Base-by-base conservation (phyloP, 2,329 filamentous ascomycete species). In the Colletotrichum tabaci region DNA sequence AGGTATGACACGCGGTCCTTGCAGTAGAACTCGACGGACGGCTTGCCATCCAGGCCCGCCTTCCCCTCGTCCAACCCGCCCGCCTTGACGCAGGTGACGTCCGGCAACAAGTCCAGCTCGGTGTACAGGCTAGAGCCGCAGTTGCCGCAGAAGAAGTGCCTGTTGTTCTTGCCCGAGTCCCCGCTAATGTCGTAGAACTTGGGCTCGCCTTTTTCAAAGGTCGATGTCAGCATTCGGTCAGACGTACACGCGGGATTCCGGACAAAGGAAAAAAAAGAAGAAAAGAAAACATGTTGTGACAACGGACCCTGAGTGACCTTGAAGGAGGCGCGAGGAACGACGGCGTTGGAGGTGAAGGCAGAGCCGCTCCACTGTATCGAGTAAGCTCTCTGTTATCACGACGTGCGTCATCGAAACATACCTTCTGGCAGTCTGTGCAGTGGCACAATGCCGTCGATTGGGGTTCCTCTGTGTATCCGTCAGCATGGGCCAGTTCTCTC, bases 341-440 rank as follows among this genome's bases (percentile, higher is more conserved):
- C 81, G 12, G 83, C 82, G 76, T 89, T 90, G 75, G 87, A 85
- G 42, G 87, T 88, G 76, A 84, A 89, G 16, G 87, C 83, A n/a
- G 85, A 81, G 49, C 87, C 87, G 10, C 86, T 84, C 84, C 85
- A 87, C 80, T 85, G 44, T 8, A 2, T 18, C 26, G 21, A 21
- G 47, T 64, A 12, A 66, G 61, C 52, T 42, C 46, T 18, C 21
- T 12, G 6, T 26, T 13, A 13, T 5, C 3, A 15, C 15, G 5
- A 18, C 13, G 18, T n/a, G 3, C 2, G 13, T 53, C 4, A 26
- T 8, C 16, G 35, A 1, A 44, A n/a, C 50, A 26, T 75, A 84
- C 86, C 83, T 89, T 89, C 73, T 89, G 87, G 76, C 87, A 89
- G 72, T 88, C 87, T 15, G 76, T 74, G 77, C 87, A 88, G 75